Percentiles rank a stretch among this genome's conserved stretches.
These are phyloP conservation scores for Scutellaria minor DNA, from an alignment of 257 asterid species.

Conservation along the genomic window DNA sequence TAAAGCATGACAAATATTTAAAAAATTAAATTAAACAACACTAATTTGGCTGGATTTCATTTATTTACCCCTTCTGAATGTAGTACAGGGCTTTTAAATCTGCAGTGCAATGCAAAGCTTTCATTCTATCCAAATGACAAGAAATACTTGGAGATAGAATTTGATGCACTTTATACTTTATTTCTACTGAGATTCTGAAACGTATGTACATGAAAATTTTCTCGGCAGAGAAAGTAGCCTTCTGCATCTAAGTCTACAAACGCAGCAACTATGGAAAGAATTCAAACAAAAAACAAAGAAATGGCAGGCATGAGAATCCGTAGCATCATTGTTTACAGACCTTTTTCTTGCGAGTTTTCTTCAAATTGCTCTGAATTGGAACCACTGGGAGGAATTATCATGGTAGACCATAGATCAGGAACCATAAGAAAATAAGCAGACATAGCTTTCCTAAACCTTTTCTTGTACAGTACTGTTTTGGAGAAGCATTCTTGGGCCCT, in stretches of 20 bases:
- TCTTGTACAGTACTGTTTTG: conserved; percentile 74
- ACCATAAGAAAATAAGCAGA: conserved; percentile 82
- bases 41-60: too few species aligned
- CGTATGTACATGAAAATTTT: conserved; percentile 21
- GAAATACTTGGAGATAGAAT: too few species aligned
- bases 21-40: too few species aligned
- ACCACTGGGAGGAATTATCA: conserved; percentile 34
- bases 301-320: not conserved
- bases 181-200: conserved; percentile 6
- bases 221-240: conserved; percentile 22
- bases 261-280: conserved; percentile 18
- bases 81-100: too few species aligned
- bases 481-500: conserved; percentile 67
- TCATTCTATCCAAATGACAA: too few species aligned
- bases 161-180: conserved; percentile 34
- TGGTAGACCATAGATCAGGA: conserved; percentile 77
- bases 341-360: conserved; percentile 39
- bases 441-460: conserved; percentile 82
- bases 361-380: conserved; percentile 44
- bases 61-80: too few species aligned
- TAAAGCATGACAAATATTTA: too few species aligned
- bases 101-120: too few species aligned
- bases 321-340: conserved; percentile 24
- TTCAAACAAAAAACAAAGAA: not conserved
- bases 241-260: too few species aligned